phyloP scores from a whole-genome alignment of 495 filamentous ascomycete genomes.

The Neurospora sp. region DNA sequence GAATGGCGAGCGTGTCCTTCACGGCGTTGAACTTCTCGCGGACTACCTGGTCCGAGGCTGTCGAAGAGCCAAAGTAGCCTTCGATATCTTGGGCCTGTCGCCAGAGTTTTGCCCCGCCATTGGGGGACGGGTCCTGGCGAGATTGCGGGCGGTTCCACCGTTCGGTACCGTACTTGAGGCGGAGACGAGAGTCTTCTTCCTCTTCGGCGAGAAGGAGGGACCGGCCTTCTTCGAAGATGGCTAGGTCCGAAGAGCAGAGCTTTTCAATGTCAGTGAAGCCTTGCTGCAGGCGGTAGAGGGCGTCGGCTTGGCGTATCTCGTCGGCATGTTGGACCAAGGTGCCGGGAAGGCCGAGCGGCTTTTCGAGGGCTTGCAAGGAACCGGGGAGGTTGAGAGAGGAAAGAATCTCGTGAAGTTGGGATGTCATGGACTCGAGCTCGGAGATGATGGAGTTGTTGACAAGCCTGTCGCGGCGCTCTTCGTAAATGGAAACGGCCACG shows the following conservation, averaged over 20 bases:
- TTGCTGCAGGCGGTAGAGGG: constrained; percentile 58
- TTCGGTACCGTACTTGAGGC: constrained; percentile 76
- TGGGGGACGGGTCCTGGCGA: constrained; percentile 31
- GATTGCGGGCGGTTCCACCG: constrained; percentile 70
- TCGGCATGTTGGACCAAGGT: constrained; percentile 81
- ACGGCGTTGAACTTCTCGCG: constrained; percentile 67
- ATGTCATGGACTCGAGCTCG: constrained; percentile 74
- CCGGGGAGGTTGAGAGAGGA: constrained; percentile 83
- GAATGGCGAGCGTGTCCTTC: constrained; percentile 59
- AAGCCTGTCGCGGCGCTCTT: constrained; percentile 76
- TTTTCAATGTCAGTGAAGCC: constrained; percentile 81
- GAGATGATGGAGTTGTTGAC: constrained; percentile 78
- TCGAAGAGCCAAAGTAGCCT: constrained; percentile 79
- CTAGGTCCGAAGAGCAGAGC: constrained; percentile 63
- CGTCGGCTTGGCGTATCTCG: constrained; percentile 89
- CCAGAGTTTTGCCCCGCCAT: constrained; percentile 66
- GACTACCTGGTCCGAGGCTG: constrained; percentile 72
- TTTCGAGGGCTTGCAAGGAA: constrained; percentile 88
- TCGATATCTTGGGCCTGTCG: constrained; percentile 66
- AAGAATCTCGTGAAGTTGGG: constrained; percentile 68
- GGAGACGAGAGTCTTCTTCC: constrained; percentile 66
- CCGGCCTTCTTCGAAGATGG: constrained; percentile 71
- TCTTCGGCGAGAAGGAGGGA: constrained; percentile 68
- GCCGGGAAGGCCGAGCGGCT: constrained; percentile 84
- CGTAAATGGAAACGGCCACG: constrained; percentile 89